These are phyloP conservation scores for Gymnopus androsaceus DNA, from an alignment of 1,284 basidiomycete genomes.

Conservation along the genomic window DNA sequence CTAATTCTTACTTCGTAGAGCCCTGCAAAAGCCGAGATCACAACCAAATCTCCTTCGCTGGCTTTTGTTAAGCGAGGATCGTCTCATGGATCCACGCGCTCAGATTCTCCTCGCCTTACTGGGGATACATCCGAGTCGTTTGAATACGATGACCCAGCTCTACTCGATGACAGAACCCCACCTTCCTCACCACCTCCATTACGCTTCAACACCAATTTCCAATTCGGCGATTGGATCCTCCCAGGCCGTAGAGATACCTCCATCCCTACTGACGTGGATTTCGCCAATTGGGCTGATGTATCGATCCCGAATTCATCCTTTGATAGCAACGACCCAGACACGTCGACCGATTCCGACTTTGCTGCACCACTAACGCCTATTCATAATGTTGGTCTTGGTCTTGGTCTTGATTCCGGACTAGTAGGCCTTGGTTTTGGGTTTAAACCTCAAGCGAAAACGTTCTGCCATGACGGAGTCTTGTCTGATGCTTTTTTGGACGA, in stretches of 20 bases:
- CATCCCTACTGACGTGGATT: background rate
- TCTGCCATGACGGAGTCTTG: background rate
- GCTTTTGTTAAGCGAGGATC: background rate
- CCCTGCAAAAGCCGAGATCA: background rate
- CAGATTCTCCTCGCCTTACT: background rate
- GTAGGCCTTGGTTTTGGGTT: background rate
- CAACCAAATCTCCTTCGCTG: background rate
- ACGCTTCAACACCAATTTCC: background rate
- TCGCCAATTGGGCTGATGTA: background rate
- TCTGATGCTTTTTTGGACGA: background rate
- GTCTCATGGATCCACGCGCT: background rate
- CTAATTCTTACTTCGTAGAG: background rate
- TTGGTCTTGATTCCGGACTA: background rate
- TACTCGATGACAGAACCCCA: too few relatives aligned
- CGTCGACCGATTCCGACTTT: background rate
- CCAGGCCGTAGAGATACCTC: conserved; percentile 3
- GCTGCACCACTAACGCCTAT: background rate
- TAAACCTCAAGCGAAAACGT: background rate
- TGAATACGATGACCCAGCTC: background rate
- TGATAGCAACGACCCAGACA: background rate
- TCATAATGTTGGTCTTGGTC: background rate
- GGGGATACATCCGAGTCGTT: background rate
- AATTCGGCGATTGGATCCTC: background rate
- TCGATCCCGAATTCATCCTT: background rate
- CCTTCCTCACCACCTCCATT: conserved; percentile 1